Percentiles rank a stretch among this genome's conserved stretches.
phyloP scores from a whole-genome alignment of 306 rosid genomes.

The Arachis stenosperma region DNA sequence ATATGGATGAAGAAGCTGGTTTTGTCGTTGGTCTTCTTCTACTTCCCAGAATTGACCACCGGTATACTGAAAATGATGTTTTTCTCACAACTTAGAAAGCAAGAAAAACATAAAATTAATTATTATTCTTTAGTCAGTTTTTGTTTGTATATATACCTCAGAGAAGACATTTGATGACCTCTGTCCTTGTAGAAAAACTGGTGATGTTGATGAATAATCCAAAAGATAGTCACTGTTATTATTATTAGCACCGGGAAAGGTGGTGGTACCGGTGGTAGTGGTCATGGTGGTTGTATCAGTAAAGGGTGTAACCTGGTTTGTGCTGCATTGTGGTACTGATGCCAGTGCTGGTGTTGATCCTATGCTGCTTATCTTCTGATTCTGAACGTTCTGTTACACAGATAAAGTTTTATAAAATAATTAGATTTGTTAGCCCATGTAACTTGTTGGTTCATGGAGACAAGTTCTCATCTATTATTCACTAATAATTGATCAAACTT shows the following conservation, averaged over 20 bases:
- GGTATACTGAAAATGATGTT: constrained; percentile 64
- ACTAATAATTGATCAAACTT: too few relatives aligned
- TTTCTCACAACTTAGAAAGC: constrained; percentile 35
- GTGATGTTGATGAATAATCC: constrained; percentile 43
- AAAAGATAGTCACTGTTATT: constrained; percentile 44
- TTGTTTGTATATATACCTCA: constrained; percentile 45
- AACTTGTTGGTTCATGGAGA: too few relatives aligned
- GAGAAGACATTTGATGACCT: constrained; percentile 51
- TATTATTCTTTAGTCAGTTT: constrained; percentile 5
- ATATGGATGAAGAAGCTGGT: constrained; percentile 67
- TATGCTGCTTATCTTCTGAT: constrained; percentile 53
- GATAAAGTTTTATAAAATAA: constrained; percentile 20
- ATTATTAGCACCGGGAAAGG: constrained; percentile 37
- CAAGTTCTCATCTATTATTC: too few relatives aligned
- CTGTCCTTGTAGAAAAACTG: constrained; percentile 54
- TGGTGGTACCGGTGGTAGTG: constrained; percentile 17
- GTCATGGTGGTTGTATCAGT: constrained; percentile 46
- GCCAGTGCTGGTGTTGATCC: constrained; percentile 44
- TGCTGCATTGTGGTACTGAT: constrained; percentile 52
- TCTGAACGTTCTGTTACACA: constrained; percentile 45
- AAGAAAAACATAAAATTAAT: background rate
- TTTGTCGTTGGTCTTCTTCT: constrained; percentile 82
- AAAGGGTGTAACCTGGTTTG: constrained; percentile 51
- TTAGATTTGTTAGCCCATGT: background rate
- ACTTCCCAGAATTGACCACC: constrained; percentile 68